Conservation (phyloP, 208 protist species). For the Leishmania braziliensis region DNA sequence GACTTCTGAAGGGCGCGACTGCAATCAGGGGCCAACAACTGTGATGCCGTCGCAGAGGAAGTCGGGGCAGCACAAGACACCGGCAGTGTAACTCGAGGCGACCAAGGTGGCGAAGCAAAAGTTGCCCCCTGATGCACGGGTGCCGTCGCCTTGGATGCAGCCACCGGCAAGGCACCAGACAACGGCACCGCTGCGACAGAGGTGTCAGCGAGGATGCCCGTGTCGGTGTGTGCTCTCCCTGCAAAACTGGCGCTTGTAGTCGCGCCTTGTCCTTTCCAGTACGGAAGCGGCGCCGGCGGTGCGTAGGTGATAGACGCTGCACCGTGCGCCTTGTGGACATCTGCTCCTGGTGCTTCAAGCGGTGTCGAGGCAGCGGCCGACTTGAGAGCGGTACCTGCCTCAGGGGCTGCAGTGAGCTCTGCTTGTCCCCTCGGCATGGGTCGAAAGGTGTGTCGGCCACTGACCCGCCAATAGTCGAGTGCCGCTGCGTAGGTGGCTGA, state of each 20-base stretch:
- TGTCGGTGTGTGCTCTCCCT: not conserved
- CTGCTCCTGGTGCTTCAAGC: not conserved
- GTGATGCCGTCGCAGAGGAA: not conserved
- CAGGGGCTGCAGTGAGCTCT: not conserved
- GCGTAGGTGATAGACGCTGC: not conserved
- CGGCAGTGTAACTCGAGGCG: not conserved
- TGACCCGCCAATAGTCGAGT: conserved; percentile 13
- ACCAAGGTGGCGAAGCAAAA: not conserved
- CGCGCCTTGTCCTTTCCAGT: not conserved
- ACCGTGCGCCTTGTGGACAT: not conserved
- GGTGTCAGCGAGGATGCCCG: conserved; percentile 9
- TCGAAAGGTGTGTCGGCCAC: not conserved
- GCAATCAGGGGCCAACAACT: not conserved
- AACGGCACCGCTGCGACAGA: not conserved
- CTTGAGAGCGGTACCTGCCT: not conserved
- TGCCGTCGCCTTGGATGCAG: not conserved
- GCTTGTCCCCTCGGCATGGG: not conserved
- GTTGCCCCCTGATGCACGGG: too few relatives aligned
- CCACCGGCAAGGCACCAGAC: not conserved
- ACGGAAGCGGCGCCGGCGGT: not conserved
- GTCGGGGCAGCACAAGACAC: not conserved
- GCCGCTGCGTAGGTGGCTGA: conserved; percentile 19
- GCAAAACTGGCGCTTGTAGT: not conserved
- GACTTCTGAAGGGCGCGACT: not conserved
- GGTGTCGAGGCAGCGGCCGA: not conserved